A percentile compares a stretch with the other conserved stretches of the same genome.
Evolutionary conservation across 2,329 filamentous ascomycete genomes (phyloP).

Genomic region (Scolecobasidium constrictum): DNA sequence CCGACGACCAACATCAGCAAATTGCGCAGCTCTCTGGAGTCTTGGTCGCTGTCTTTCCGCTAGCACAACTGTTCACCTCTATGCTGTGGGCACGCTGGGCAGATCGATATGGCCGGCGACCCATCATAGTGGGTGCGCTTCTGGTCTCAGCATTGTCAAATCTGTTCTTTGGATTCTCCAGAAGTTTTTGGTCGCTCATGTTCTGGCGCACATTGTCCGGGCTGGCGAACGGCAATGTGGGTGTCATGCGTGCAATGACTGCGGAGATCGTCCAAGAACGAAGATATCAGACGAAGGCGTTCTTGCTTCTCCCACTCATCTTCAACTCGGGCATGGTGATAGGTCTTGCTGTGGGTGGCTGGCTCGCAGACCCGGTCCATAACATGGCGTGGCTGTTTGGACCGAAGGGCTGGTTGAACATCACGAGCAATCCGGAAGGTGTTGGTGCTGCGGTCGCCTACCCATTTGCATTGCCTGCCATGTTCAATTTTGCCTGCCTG

Average conservation of each 20-base stretch:
- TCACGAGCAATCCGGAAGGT: slow-evolving; percentile 18
- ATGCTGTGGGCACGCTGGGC: slow-evolving; percentile 58
- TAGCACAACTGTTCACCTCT: slow-evolving; percentile 59
- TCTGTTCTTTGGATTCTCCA: slow-evolving; percentile 48
- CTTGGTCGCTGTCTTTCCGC: slow-evolving; percentile 57
- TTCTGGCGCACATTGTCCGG: slow-evolving; percentile 49
- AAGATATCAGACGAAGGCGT: slow-evolving; percentile 39
- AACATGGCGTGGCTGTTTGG: slow-evolving; percentile 36
- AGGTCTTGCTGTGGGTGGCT: slow-evolving; percentile 24
- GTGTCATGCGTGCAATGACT: slow-evolving; percentile 52
- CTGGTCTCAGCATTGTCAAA: slow-evolving; percentile 48
- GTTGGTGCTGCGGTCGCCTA: slow-evolving; percentile 32
- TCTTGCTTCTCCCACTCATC: slow-evolving; percentile 42
- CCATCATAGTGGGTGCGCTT: slow-evolving; percentile 56
- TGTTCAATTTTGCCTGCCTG: slow-evolving; percentile 29
- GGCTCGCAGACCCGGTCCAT: slow-evolving; percentile 32
- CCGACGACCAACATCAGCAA: slow-evolving; percentile 36
- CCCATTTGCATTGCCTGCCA: slow-evolving; percentile 41
- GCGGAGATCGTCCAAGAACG: slow-evolving; percentile 49
- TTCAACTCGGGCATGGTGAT: slow-evolving; percentile 30
- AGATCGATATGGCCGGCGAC: slow-evolving; percentile 55
- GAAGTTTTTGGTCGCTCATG: slow-evolving; percentile 44
- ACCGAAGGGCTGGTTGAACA: slow-evolving; percentile 24
- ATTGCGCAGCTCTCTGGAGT: slow-evolving; percentile 57
- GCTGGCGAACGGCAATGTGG: slow-evolving; percentile 48